Evolutionary conservation across 768 basidiomycete species (phyloP), one percentile per base, ranked within the genome.

Genomic region (Leucocoprinus leucothites): DNA sequence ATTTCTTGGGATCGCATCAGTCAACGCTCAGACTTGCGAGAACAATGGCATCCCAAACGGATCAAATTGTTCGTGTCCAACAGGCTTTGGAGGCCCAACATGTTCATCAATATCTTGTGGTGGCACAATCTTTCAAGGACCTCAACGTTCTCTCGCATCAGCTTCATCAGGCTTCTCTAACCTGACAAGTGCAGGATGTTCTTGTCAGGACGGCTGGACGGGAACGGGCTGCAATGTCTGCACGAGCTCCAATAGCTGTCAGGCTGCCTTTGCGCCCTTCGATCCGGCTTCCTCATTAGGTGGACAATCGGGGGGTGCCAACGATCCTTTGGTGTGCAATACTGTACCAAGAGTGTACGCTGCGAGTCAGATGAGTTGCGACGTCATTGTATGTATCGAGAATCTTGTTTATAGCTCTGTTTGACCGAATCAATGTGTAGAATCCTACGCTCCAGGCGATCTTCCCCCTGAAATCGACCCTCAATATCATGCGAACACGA

Each of bases 141-240:
- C 81, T 2, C 65, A 74, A 48, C 80, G 85, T n/a, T 68, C 83
- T 38, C 66, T 87, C 46, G 70, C 81, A 11, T 64, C 78, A 16
- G 66, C 74, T 36, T 65, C 71, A 0, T 74, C 74, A 2, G 69
- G 68, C 11, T 82, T 82, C 44, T 76, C 82, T 13, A 94, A 95
- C 64, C 63, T 92, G 57, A 86, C 85, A 1, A 67, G 81, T 14
- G 74, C 85, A 19, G 75, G 72, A 1, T 97, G 94, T 66, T 71
- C 78, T 0, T 95, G 94, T 66, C 70, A 82, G 58, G 63, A 64
- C 41, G 93, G 87, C 2, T 95, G 93, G 93, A 76, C 75, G 1
- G 94, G 92, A 9, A 72, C 74, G 1, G 88, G 82, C 0, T 93
- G 91, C 67, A 91, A 91, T 62, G 90, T 95, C 35, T 96, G 94